A percentile compares a stretch with the other conserved stretches of the same genome.
These are phyloP conservation scores for Boletus sp. DNA, from an alignment of 1,284 basidiomycete species.

Conservation along the genomic window DNA sequence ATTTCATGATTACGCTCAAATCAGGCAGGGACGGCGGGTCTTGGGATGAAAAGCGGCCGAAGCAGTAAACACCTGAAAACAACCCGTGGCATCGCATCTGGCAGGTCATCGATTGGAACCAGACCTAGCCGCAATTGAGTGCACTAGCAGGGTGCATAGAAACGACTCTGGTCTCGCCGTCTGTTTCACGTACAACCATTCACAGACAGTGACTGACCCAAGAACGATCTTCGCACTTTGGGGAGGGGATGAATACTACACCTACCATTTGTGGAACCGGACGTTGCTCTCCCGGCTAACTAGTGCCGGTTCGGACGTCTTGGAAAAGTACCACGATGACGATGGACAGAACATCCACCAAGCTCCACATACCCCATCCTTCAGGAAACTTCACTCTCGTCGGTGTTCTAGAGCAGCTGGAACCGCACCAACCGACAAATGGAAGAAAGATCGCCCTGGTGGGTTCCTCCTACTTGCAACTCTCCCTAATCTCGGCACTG, in stretches of 20 bases:
- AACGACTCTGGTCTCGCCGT: neutral
- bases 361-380: slow-evolving; percentile 56
- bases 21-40: no score
- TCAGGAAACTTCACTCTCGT: slow-evolving; percentile 48
- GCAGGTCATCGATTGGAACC: no score
- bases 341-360: slow-evolving; percentile 38
- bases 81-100: neutral
- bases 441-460: slow-evolving; percentile 68
- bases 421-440: slow-evolving; percentile 44
- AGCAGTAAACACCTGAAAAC: slow-evolving; percentile 10
- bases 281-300: neutral
- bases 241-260: slow-evolving; percentile 16
- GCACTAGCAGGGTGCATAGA: neutral
- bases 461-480: slow-evolving; percentile 26
- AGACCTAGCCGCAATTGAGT: no score
- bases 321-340: slow-evolving; percentile 31
- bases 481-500: slow-evolving; percentile 4
- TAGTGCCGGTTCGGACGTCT: neutral
- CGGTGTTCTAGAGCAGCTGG: slow-evolving; percentile 62
- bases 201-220: neutral
- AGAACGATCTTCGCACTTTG: neutral
- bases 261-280: slow-evolving; percentile 27
- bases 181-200: neutral
- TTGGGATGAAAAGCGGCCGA: slow-evolving; percentile 1
- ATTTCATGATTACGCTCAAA: slow-evolving; percentile 13